Evolutionary conservation across 805 yeast genomes (phyloP).

Genomic region (Ogataea thermomethanolica): DNA sequence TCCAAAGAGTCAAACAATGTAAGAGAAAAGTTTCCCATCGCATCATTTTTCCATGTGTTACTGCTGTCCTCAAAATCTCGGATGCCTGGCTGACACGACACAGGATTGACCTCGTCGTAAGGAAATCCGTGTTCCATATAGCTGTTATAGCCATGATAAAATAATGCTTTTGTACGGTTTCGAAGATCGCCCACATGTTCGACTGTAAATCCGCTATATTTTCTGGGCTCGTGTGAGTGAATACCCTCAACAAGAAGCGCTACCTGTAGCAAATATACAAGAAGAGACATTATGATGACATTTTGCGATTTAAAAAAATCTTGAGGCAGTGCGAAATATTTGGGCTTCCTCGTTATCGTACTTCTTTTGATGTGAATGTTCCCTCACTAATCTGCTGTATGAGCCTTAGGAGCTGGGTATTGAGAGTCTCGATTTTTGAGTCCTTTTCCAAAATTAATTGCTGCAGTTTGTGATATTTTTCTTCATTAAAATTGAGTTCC

Average conservation of each 20-base stretch:
- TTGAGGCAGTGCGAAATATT: background rate
- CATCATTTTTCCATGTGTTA: conserved; percentile 71
- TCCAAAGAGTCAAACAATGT: conserved; percentile 80
- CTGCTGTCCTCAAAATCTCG: conserved; percentile 52
- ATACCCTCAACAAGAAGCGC: too few species aligned
- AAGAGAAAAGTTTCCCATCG: conserved; percentile 76
- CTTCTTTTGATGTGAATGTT: too few species aligned
- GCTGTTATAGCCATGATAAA: conserved; percentile 70
- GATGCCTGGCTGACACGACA: conserved; percentile 64
- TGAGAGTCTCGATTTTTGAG: conserved; percentile 7
- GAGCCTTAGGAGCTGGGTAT: background rate
- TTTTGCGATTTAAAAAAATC: conserved; percentile 1
- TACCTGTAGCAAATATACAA: background rate
- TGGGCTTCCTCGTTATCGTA: background rate
- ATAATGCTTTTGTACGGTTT: conserved; percentile 51
- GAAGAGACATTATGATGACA: background rate
- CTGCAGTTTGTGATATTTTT: conserved; percentile 3
- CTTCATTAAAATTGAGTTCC: conserved; percentile 1
- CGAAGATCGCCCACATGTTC: conserved; percentile 18
- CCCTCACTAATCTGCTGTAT: background rate
- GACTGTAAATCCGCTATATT: conserved; percentile 1
- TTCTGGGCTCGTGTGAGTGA: background rate
- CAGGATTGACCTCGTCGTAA: conserved; percentile 74
- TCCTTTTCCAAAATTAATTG: conserved; percentile 11
- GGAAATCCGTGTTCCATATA: conserved; percentile 75